phyloP scores from a whole-genome alignment of 352 stramenopile genomes.

The Globisporangium parvum region DNA sequence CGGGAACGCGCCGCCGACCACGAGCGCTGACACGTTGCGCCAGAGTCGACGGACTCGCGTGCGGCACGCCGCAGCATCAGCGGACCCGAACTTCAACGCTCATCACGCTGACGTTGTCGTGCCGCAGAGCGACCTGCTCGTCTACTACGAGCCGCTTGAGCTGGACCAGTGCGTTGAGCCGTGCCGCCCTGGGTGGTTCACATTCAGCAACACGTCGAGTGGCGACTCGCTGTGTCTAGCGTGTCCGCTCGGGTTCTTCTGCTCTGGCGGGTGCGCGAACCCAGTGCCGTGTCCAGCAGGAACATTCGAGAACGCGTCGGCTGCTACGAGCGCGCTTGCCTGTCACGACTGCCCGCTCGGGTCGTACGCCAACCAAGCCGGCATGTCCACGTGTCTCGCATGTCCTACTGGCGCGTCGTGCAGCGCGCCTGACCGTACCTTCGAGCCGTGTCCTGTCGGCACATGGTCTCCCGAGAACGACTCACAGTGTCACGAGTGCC shows the following conservation, averaged over 20 bases:
- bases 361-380: constrained; percentile 32
- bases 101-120: constrained; percentile 20
- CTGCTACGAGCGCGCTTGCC: constrained; percentile 15
- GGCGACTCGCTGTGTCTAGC: constrained; percentile 27
- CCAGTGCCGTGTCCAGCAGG: constrained; percentile 33
- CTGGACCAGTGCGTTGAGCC: constrained; percentile 38
- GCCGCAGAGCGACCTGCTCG: constrained; percentile 34
- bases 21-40: not conserved
- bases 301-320: constrained; percentile 29
- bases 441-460: constrained; percentile 41
- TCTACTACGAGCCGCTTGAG: constrained; percentile 50
- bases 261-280: constrained; percentile 30
- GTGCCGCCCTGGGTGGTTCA: constrained; percentile 50
- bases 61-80: constrained; percentile 27
- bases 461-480: constrained; percentile 35
- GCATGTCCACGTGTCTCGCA: constrained; percentile 24
- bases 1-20: not conserved
- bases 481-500: constrained; percentile 38
- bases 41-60: constrained; percentile 11
- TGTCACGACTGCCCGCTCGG: constrained; percentile 39
- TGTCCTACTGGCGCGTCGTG: constrained; percentile 39
- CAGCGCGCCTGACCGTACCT: constrained; percentile 7
- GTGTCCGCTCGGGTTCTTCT: constrained; percentile 46
- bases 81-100: constrained; percentile 34
- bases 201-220: constrained; percentile 29